phyloP scores from a whole-genome alignment of 495 filamentous ascomycete genomes.

The Trichoderma reesei region DNA sequence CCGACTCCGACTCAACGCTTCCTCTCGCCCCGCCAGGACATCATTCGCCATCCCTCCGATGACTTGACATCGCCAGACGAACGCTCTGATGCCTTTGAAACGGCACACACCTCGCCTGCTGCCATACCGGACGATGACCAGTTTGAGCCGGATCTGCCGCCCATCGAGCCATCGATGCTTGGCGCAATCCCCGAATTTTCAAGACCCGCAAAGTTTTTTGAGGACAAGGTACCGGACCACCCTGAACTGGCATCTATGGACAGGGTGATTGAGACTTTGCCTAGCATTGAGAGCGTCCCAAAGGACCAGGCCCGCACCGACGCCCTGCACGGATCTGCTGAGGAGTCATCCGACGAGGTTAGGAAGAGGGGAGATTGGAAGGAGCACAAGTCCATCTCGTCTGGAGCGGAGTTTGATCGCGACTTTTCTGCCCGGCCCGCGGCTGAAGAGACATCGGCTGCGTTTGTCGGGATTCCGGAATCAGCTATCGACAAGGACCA shows the following conservation, averaged over 20 bases:
- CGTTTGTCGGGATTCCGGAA: no score
- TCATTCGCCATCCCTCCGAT: neutral
- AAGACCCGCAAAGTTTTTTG: conserved; percentile 7
- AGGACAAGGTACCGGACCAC: conserved; percentile 6
- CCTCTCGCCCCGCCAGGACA: neutral
- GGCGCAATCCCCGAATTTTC: conserved; percentile 6
- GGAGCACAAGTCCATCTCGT: neutral
- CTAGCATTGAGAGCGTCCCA: conserved; percentile 7
- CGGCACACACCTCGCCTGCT: conserved; percentile 4
- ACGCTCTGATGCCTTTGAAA: conserved; percentile 7
- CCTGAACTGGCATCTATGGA: conserved; percentile 2
- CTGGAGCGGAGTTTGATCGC: neutral
- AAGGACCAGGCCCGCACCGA: neutral
- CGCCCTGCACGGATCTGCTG: neutral
- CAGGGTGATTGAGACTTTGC: conserved; percentile 8
- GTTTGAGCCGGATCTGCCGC: conserved; percentile 11
- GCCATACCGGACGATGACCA: conserved; percentile 11
- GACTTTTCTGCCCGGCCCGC: neutral
- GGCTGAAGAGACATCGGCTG: neutral
- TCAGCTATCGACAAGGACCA: neutral
- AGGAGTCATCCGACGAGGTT: neutral
- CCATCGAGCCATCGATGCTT: conserved; percentile 5
- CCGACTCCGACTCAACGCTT: neutral
- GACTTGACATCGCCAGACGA: conserved; percentile 8
- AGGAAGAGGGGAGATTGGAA: neutral